Percentiles rank a stretch among this genome's conserved stretches.
Conservation (phyloP, 345 rosid species). For the Salix exigua region DNA sequence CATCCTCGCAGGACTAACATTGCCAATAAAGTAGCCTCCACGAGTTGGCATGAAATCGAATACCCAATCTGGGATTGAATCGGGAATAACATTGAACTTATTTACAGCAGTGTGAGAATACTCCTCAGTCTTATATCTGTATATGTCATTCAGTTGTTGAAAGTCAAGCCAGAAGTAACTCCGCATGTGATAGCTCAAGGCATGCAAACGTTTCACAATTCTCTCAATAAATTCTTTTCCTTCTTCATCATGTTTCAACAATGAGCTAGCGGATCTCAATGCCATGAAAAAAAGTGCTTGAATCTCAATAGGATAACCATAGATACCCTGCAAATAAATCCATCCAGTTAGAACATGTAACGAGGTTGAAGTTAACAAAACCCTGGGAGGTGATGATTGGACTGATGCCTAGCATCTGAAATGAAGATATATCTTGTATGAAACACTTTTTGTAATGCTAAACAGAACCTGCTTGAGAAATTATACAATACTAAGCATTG, state of each 20-base stretch:
- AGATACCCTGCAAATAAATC: constrained; percentile 54
- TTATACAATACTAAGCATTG: background rate
- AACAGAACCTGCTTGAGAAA: background rate
- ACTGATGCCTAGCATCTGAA: background rate
- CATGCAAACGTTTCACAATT: constrained; percentile 32
- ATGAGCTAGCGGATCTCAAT: constrained; percentile 48
- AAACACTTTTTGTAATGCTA: background rate
- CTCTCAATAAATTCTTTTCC: constrained; percentile 32
- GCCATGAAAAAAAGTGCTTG: constrained; percentile 89
- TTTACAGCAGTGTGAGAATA: constrained; percentile 39
- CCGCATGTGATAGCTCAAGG: constrained; percentile 33
- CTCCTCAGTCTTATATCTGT: constrained; percentile 38
- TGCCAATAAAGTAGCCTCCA: constrained; percentile 38
- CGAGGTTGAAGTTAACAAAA: background rate
- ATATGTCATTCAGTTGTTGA: constrained; percentile 34
- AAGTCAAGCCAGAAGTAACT: constrained; percentile 35
- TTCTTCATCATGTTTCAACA: constrained; percentile 59
- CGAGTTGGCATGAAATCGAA: constrained; percentile 37
- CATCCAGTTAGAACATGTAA: background rate
- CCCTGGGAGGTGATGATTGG: background rate
- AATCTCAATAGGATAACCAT: constrained; percentile 79
- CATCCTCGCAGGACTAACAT: constrained; percentile 35
- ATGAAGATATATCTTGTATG: background rate
- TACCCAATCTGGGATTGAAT: constrained; percentile 36
- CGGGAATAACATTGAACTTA: constrained; percentile 38